Conservation (phyloP, 768 basidiomycete species). For the Neoboletus subvelutipes region DNA sequence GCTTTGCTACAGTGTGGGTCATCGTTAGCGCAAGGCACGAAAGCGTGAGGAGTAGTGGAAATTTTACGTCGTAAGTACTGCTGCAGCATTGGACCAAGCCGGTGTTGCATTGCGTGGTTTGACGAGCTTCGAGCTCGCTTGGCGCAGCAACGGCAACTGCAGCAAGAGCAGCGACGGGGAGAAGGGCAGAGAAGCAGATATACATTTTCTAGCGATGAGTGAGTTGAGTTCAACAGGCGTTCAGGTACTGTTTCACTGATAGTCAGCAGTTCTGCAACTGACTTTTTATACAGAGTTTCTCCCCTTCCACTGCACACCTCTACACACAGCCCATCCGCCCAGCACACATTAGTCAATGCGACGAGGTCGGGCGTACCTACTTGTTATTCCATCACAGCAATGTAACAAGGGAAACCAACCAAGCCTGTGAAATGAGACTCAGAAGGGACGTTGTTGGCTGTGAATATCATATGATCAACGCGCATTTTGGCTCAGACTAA, state of each 20-base stretch:
- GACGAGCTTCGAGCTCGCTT: background rate
- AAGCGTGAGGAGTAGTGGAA: too few relatives aligned
- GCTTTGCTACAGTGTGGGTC: background rate
- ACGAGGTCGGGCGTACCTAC: background rate
- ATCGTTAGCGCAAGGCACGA: background rate
- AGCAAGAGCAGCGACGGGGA: background rate
- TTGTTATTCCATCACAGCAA: too few relatives aligned
- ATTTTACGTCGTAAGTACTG: background rate
- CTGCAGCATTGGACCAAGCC: slow-evolving; percentile 8
- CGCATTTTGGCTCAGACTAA: background rate
- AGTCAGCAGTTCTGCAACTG: too few relatives aligned
- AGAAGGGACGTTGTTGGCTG: background rate
- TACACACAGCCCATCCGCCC: background rate
- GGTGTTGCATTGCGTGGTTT: slow-evolving; percentile 2
- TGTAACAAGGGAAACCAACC: too few relatives aligned
- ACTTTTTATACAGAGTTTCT: too few relatives aligned
- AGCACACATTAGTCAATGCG: background rate
- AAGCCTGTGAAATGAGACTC: background rate
- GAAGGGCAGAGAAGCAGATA: background rate
- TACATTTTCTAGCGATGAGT: background rate
- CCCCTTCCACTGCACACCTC: background rate
- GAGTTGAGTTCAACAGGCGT: background rate
- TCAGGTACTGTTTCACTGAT: too few relatives aligned
- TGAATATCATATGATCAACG: background rate
- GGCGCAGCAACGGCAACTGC: slow-evolving; percentile 7